phyloP scores from a whole-genome alignment of 257 asterid genomes.

The Cynanchum wilfordii region DNA sequence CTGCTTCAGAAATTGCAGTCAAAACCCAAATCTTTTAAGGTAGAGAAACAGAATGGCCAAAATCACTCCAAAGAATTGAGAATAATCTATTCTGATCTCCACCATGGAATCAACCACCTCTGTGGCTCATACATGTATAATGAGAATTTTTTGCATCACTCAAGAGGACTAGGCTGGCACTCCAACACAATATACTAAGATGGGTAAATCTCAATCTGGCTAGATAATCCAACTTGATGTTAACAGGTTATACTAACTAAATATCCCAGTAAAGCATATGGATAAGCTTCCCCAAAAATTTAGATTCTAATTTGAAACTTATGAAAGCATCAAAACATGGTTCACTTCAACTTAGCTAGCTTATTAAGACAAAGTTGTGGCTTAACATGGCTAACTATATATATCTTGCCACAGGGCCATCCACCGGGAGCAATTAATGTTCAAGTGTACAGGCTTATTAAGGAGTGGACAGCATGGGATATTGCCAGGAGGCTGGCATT shows the following conservation, averaged over 20 bases:
- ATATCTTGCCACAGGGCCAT: conserved; percentile 52
- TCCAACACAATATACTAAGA: not conserved
- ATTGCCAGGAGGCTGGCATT: conserved; percentile 91
- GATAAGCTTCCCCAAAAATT: not conserved
- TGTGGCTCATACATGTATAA: not conserved
- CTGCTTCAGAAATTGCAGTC: not conserved
- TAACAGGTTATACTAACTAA: not conserved
- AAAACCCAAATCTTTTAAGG: too few species aligned
- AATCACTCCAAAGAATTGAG: not conserved
- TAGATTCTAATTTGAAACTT: not conserved
- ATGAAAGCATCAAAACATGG: not conserved
- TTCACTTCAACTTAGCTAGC: not conserved
- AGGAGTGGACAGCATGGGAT: conserved; percentile 99
- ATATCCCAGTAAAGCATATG: not conserved
- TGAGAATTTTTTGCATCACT: not conserved
- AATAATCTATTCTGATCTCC: not conserved
- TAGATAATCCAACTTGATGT: not conserved
- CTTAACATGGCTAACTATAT: conserved; percentile 10
- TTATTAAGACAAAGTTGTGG: not conserved
- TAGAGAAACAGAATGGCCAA: not conserved
- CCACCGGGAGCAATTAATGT: conserved; percentile 91
- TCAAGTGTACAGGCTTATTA: conserved; percentile 89
- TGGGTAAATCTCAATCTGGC: not conserved
- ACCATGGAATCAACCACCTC: not conserved
- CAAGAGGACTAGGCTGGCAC: not conserved